Evolutionary conservation across 2,329 filamentous ascomycete species (phyloP).

Genomic region (Phyllosticta citrichinensis): DNA sequence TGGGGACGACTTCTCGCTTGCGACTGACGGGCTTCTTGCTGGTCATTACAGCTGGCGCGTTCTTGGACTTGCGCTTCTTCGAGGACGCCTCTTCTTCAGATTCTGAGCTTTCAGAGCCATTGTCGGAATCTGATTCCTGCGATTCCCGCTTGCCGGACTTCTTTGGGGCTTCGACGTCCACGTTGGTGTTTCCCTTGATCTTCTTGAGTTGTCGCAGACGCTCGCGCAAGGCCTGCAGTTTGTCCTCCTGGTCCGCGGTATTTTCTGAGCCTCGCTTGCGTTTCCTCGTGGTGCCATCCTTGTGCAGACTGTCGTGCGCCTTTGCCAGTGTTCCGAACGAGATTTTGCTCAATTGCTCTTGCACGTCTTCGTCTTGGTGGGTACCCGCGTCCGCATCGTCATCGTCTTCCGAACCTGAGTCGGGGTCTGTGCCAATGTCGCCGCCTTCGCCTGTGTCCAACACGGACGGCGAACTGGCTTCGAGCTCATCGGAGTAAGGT

Average conservation of each 20-base stretch:
- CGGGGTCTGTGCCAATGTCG: slow-evolving; percentile 25
- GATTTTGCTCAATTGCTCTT: slow-evolving; percentile 47
- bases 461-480: slow-evolving; percentile 29
- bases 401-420: slow-evolving; percentile 23
- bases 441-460: slow-evolving; percentile 27
- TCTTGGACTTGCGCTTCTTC: slow-evolving; percentile 59
- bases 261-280: slow-evolving; percentile 33
- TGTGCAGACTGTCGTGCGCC: slow-evolving; percentile 60
- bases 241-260: slow-evolving; percentile 32
- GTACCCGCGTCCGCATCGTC: slow-evolving; percentile 18
- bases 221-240: slow-evolving; percentile 35
- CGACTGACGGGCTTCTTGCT: slow-evolving; percentile 78
- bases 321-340: slow-evolving; percentile 87
- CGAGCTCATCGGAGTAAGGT: slow-evolving; percentile 30
- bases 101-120: slow-evolving; percentile 4
- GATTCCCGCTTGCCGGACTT: slow-evolving; percentile 11
- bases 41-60: slow-evolving; percentile 75
- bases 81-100: slow-evolving; percentile 19
- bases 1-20: slow-evolving; percentile 59
- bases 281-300: slow-evolving; percentile 23
- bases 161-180: slow-evolving; percentile 4
- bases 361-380: slow-evolving; percentile 26
- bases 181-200: slow-evolving; percentile 15
- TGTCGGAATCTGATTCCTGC: slow-evolving; percentile 15
- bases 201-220: slow-evolving; percentile 35